Evolutionary conservation across 1,139 yeast genomes (phyloP).

Genomic region (Yamadazyma kanchanaburiensis): DNA sequence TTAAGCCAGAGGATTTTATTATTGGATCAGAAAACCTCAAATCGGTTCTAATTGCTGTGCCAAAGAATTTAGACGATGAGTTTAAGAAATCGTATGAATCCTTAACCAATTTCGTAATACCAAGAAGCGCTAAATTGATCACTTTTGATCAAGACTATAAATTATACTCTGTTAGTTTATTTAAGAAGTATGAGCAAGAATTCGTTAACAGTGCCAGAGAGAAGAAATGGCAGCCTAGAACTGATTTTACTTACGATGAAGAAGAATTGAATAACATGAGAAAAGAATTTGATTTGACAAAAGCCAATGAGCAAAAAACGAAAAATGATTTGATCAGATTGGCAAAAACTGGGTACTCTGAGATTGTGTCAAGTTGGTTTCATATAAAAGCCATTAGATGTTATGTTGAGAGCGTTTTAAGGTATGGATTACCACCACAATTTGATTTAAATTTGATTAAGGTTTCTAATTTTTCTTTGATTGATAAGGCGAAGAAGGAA

Average conservation of each 20-base stretch:
- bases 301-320: conserved; percentile 67
- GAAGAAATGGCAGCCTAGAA: conserved; percentile 84
- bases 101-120: conserved; percentile 78
- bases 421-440: conserved; percentile 96
- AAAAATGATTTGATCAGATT: conserved; percentile 79
- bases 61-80: conserved; percentile 56
- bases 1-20: conserved; percentile 80
- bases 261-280: conserved; percentile 68
- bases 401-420: conserved; percentile 67
- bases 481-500: conserved; percentile 62
- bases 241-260: conserved; percentile 83
- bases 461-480: conserved; percentile 37
- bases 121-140: conserved; percentile 75
- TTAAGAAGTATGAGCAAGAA: conserved; percentile 73
- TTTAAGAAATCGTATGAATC: conserved; percentile 75
- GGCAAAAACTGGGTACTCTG: conserved; percentile 84
- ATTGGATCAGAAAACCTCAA: conserved; percentile 81
- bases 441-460: conserved; percentile 65
- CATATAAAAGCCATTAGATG: conserved; percentile 70
- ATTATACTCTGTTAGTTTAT: conserved; percentile 76
- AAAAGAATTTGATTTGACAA: conserved; percentile 74
- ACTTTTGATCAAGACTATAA: conserved; percentile 70
- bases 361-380: conserved; percentile 80
- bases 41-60: conserved; percentile 83
- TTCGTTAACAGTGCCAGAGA: conserved; percentile 76